Evolutionary conservation across 352 stramenopile species (phyloP).

Genomic region (Phytopythium aichiense): DNA sequence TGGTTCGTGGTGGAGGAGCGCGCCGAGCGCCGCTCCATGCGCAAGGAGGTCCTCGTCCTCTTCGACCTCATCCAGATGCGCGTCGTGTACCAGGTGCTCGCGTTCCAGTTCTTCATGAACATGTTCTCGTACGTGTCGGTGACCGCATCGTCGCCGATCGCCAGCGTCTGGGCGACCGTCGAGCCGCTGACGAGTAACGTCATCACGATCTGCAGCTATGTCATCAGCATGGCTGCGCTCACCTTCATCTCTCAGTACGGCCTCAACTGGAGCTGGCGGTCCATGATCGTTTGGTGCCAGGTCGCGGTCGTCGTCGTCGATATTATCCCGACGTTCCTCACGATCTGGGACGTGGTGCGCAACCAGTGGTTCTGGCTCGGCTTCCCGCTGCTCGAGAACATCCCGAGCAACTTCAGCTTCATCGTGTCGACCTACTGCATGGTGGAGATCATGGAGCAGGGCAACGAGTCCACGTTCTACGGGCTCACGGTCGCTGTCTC

Average conservation of each 20-base stretch:
- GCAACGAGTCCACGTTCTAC: slow-evolving; percentile 56
- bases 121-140: slow-evolving; percentile 37
- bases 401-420: slow-evolving; percentile 44
- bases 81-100: slow-evolving; percentile 42
- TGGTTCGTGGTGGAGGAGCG: slow-evolving; percentile 33
- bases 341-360: slow-evolving; percentile 45
- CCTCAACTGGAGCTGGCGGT: slow-evolving; percentile 48
- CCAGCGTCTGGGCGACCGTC: slow-evolving; percentile 29
- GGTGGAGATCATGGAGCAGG: slow-evolving; percentile 50
- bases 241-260: slow-evolving; percentile 35
- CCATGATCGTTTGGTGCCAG: slow-evolving; percentile 28
- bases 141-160: slow-evolving; percentile 28
- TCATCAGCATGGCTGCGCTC: slow-evolving; percentile 33
- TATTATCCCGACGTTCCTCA: slow-evolving; percentile 28
- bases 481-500: slow-evolving; percentile 46
- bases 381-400: slow-evolving; percentile 36
- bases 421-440: slow-evolving; percentile 55
- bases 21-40: slow-evolving; percentile 10
- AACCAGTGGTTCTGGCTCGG: slow-evolving; percentile 67
- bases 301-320: slow-evolving; percentile 37
- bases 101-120: slow-evolving; percentile 47
- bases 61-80: slow-evolving; percentile 41
- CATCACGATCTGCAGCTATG: slow-evolving; percentile 23
- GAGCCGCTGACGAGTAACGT: slow-evolving; percentile 28
- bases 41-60: slow-evolving; percentile 20